Evolutionary conservation across 805 yeast species (phyloP).

Genomic region (Ogataea saltuana): DNA sequence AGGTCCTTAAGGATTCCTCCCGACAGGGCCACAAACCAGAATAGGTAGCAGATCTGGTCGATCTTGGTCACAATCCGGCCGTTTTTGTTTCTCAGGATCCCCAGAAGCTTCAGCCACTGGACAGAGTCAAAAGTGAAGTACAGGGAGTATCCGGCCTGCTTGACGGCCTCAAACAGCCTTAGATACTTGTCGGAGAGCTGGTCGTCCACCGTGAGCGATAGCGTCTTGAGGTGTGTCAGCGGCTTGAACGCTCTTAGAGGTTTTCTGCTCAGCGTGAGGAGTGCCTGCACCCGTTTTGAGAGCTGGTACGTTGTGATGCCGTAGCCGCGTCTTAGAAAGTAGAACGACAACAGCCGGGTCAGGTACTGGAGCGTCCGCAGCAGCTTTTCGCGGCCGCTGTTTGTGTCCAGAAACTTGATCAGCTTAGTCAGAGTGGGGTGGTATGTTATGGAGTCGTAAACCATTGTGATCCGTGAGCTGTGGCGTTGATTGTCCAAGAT

Average conservation of each 20-base stretch:
- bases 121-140: constrained; percentile 66
- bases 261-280: constrained; percentile 74
- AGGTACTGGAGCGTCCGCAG: constrained; percentile 80
- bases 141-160: constrained; percentile 61
- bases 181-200: constrained; percentile 62
- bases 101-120: constrained; percentile 60
- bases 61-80: constrained; percentile 40
- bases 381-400: constrained; percentile 77
- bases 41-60: constrained; percentile 61
- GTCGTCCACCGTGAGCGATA: constrained; percentile 65
- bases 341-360: constrained; percentile 68
- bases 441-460: constrained; percentile 64
- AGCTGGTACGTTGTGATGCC: constrained; percentile 46
- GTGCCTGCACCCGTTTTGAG: constrained; percentile 57
- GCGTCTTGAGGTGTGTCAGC: constrained; percentile 66
- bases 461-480: constrained; percentile 43
- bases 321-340: constrained; percentile 55
- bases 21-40: constrained; percentile 75
- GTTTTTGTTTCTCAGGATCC: constrained; percentile 45
- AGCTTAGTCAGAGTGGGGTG: constrained; percentile 71
- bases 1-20: constrained; percentile 62
- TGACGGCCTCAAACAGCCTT: constrained; percentile 52
- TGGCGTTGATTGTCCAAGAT: no score
- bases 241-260: constrained; percentile 85
- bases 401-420: constrained; percentile 60